phyloP scores from a whole-genome alignment of 306 rosid genomes.

The Lotus japonicus region DNA sequence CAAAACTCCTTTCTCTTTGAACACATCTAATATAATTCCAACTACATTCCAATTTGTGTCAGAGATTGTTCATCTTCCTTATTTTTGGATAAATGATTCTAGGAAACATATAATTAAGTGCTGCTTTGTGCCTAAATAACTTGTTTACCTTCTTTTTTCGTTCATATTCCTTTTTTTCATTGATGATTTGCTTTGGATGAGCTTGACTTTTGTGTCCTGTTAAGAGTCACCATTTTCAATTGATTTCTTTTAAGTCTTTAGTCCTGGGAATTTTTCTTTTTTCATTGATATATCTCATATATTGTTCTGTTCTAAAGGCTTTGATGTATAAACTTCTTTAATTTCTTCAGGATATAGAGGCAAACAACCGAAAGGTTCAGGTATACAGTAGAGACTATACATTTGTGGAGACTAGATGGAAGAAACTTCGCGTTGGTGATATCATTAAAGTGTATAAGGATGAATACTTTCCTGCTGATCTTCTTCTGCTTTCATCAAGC shows the following conservation, averaged over 20 bases:
- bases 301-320: not conserved
- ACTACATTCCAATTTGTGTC: not conserved
- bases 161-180: not conserved
- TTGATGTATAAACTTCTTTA: conserved; percentile 13
- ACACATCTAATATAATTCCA: not conserved
- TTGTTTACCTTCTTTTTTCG: no score
- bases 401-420: conserved; percentile 68
- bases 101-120: not conserved
- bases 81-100: not conserved
- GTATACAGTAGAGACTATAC: conserved; percentile 39
- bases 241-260: not conserved
- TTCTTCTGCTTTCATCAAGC: conserved; percentile 72
- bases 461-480: conserved; percentile 86
- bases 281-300: not conserved
- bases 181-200: not conserved
- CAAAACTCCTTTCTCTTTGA: not conserved
- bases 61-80: not conserved
- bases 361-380: conserved; percentile 62
- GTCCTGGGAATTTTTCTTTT: not conserved
- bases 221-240: not conserved
- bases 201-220: not conserved
- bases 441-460: conserved; percentile 68
- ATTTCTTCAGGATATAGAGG: conserved; percentile 64
- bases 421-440: conserved; percentile 83
- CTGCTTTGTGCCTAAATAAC: not conserved